Conservation (phyloP, 2,329 filamentous ascomycete genomes). For the Conoideocrella luteorostrata region DNA sequence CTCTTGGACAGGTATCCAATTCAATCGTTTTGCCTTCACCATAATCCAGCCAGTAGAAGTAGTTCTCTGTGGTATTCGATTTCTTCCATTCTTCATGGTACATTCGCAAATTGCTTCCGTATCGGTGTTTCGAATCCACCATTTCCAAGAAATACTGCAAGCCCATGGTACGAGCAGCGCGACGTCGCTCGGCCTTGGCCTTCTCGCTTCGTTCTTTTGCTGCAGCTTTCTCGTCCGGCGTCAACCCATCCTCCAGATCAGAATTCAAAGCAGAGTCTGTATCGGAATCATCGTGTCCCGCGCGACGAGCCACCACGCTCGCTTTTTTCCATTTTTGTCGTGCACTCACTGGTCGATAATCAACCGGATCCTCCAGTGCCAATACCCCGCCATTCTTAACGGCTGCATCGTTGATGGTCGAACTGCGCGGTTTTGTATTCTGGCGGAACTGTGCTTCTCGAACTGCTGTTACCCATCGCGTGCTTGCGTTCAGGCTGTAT, state of each 20-base stretch:
- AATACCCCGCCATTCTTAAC: constrained; percentile 8
- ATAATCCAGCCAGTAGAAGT: constrained; percentile 89
- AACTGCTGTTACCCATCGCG: constrained; percentile 64
- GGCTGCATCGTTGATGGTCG: constrained; percentile 11
- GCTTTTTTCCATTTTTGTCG: constrained; percentile 70
- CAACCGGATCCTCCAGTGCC: constrained; percentile 12
- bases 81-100: constrained; percentile 85
- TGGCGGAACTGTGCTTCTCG: constrained; percentile 50
- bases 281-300: constrained; percentile 58
- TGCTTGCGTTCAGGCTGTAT: constrained; percentile 59
- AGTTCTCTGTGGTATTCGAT: constrained; percentile 72
- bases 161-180: constrained; percentile 72
- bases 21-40: constrained; percentile 69
- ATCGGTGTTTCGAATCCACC: constrained; percentile 80
- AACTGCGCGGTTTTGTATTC: constrained; percentile 37
- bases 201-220: constrained; percentile 36
- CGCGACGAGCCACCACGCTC: constrained; percentile 62
- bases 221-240: constrained; percentile 31
- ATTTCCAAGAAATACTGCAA: constrained; percentile 81
- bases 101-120: constrained; percentile 72
- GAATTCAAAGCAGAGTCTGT: constrained; percentile 43
- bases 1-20: constrained; percentile 64
- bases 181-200: constrained; percentile 51
- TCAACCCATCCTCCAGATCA: constrained; percentile 25
- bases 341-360: constrained; percentile 33